Conservation (phyloP, 1,284 basidiomycete species). For the Ustilago curta region DNA sequence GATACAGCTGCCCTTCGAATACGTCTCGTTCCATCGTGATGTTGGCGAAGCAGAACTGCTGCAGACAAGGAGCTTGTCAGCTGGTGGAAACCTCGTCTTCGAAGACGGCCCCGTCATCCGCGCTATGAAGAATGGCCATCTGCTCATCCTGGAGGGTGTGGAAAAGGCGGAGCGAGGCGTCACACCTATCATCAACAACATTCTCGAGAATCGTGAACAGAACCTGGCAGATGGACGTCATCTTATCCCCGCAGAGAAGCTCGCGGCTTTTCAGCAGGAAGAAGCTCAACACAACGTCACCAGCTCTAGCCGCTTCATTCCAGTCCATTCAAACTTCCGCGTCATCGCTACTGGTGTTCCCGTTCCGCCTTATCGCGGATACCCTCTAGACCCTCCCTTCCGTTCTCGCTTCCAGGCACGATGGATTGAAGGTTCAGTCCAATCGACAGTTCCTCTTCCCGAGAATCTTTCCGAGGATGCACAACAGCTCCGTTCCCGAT, state of each 20-base stretch:
- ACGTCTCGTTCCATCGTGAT: constrained; percentile 70
- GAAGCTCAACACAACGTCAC: constrained; percentile 25
- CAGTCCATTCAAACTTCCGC: constrained; percentile 69
- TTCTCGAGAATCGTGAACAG: constrained; percentile 69
- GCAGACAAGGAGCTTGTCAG: constrained; percentile 65
- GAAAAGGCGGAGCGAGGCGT: constrained; percentile 69
- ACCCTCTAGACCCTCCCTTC: constrained; percentile 70
- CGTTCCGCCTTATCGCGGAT: constrained; percentile 69
- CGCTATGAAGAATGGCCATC: constrained; percentile 69
- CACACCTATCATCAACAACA: constrained; percentile 70
- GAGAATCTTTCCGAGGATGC: constrained; percentile 30
- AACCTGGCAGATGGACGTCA: constrained; percentile 70
- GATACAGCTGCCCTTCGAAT: constrained; percentile 68
- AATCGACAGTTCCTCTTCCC: constrained; percentile 36
- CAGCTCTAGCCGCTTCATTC: constrained; percentile 59
- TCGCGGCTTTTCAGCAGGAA: constrained; percentile 48
- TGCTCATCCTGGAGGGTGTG: constrained; percentile 70
- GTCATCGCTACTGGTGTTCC: constrained; percentile 69
- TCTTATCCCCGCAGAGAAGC: constrained; percentile 68
- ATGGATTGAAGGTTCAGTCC: constrained; percentile 67
- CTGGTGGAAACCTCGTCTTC: constrained; percentile 67
- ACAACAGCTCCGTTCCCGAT: constrained; percentile 52
- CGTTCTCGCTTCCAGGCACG: constrained; percentile 70
- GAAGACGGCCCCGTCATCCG: constrained; percentile 69
- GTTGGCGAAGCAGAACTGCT: constrained; percentile 70